Evolutionary conservation across 1,139 yeast genomes (phyloP), one percentile per base, ranked within the genome.

Genomic region (Kurtzmaniella quercitrusa): DNA sequence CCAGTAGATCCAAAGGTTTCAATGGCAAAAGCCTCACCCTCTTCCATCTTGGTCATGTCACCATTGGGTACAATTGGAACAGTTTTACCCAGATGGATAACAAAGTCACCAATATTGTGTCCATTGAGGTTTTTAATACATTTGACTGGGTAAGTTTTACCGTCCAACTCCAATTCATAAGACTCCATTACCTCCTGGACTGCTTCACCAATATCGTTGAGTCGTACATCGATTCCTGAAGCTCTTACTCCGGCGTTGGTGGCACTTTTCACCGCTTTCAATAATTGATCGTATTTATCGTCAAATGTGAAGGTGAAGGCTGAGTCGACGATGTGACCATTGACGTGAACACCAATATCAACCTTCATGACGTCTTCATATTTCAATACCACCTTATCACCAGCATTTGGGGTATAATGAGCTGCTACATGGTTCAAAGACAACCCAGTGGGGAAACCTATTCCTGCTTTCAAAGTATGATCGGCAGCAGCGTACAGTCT

Each of bases 1-100:
- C 99, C 99, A 1, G 98, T 93, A 38, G 96, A 81, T 5, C 98
- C 98, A 58, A 93, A 93, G 3, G 99, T 93, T 66, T 93, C 99
- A 58, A 94, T 91, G 45, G 99, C 99, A 73, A 89, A 93, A 2
- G 90, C 85, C 63, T 93, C 98, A 49, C 97, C 97, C 69, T 93
- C 99, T 64, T 94, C 99, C 97, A 93, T 91, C 73, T 91, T 91
- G 19, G 98, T 91, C 66, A 79, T 79, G 63, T 93, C 98, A 11
- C 91, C 93, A 56, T 87, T 88, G 58, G 91, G 85, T 37, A 93
- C 95, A 59, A 94, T 93, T 17, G 99, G 99, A 40, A 93, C 98
- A 17, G 94, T 82, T 63, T 93, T 93, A 50, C 97, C 98, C 34
- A 91, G 94, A 65, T 93, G 99, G 57, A 93, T 93, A 43, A 74